Base-by-base conservation (phyloP, 2,329 filamentous ascomycete genomes). In the Albophoma yamanashiensis region DNA sequence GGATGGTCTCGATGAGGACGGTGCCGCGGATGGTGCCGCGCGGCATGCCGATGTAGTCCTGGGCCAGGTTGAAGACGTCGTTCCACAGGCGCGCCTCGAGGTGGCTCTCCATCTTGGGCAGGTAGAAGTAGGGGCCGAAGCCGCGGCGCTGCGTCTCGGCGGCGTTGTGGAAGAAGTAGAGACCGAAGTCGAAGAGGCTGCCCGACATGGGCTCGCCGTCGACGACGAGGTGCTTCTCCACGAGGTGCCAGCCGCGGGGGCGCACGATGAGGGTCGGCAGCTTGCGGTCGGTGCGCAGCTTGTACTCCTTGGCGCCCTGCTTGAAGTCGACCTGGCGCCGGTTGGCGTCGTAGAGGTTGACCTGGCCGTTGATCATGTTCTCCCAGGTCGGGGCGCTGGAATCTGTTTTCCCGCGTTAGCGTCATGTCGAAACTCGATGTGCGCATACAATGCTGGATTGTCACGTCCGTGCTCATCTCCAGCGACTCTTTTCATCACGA, bases 121-220 rank as follows among this genome's bases (percentile, higher is more conserved):
- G 87, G 78, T 97, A 97, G 76, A 96, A 99, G 85, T 99, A 97
- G 61, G 94, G 94, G 58, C 94, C 94, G 66, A 84, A 82, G 63
- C 94, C 94, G 64, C 86, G 85, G 75, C 88, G 88, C 69, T 96
- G 86, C 57, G 93, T 83, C 82, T 97, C 91, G 70, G 87, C 82
- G 64, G 92, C 94, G 75, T 97, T 99, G 86, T 97, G 92, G 88
- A 91, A 97, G 81, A 99, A 97, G 82, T 97, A 97, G 58, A 97
- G 85, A 71, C 94, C 94, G 74, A 97, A 99, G 79, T 99, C 94
- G 75, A 97, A 97, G 62, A 99, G 84, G 64, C 86, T 85, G 61
- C 89, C 94, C 31, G 92, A 96, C 68, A 97, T 94, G 70, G 94
- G 87, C 82, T 96, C 92, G 64, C 92, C 93, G 68, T 97, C 92